Conservation (phyloP, 2,329 filamentous ascomycete species). For the Sclerotinia sclerotiorum region DNA sequence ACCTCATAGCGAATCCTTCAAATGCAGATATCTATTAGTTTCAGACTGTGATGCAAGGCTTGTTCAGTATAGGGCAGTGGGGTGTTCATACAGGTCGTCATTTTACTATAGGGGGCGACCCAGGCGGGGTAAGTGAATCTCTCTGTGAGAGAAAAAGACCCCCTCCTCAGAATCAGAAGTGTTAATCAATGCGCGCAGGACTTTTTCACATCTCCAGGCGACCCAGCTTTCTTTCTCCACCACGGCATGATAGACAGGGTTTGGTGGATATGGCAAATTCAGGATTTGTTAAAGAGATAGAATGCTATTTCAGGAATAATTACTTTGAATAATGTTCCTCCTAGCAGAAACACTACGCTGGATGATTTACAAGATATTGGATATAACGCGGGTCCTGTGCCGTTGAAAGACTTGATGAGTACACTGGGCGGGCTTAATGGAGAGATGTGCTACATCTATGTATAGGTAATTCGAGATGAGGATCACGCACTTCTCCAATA, state of each 20-base stretch:
- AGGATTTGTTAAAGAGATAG: conserved; percentile 42
- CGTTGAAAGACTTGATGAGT: conserved; percentile 43
- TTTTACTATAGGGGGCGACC: conserved; percentile 48
- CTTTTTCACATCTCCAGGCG: conserved; percentile 45
- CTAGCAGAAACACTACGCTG: conserved; percentile 45
- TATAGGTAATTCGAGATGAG: conserved; percentile 31
- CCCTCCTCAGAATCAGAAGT: neutral
- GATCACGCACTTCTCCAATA: neutral
- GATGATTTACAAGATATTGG: conserved; percentile 40
- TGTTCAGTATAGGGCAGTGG: conserved; percentile 35
- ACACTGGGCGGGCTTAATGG: conserved; percentile 43
- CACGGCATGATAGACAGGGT: conserved; percentile 49
- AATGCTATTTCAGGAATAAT: conserved; percentile 41
- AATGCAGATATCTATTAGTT: conserved; percentile 45
- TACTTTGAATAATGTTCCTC: conserved; percentile 44
- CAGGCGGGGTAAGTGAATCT: conserved; percentile 40
- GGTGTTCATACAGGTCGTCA: conserved; percentile 46
- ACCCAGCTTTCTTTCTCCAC: conserved; percentile 49
- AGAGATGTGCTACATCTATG: conserved; percentile 48
- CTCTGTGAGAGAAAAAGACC: neutral
- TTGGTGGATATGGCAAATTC: conserved; percentile 51
- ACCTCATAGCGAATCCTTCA: conserved; percentile 42
- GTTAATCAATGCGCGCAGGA: conserved; percentile 35
- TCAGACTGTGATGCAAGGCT: conserved; percentile 48
- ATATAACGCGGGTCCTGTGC: conserved; percentile 29